Evolutionary conservation across 2,329 filamentous ascomycete genomes (phyloP).

Genomic region (Diaporthe australafricana): DNA sequence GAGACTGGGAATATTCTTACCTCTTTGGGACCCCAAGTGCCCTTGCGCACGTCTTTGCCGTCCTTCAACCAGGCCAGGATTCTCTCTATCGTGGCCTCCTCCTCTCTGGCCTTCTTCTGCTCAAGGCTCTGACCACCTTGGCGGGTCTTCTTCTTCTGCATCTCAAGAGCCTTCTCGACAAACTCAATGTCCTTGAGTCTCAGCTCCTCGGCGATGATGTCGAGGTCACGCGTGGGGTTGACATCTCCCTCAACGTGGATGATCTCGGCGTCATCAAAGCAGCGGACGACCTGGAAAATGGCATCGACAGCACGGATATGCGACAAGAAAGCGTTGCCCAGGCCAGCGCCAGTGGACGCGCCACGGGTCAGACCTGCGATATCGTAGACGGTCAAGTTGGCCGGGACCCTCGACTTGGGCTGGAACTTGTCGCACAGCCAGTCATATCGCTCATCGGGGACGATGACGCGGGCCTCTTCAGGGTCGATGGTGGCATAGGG

Average conservation of each 20-base stretch:
- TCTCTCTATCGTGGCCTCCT: slow-evolving; percentile 93
- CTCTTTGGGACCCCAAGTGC: slow-evolving; percentile 92
- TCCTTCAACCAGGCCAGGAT: slow-evolving; percentile 84
- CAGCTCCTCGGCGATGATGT: slow-evolving; percentile 97
- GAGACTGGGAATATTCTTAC: slow-evolving; percentile 66
- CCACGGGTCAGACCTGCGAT: slow-evolving; percentile 97
- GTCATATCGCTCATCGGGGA: slow-evolving; percentile 95
- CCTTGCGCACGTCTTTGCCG: slow-evolving; percentile 94
- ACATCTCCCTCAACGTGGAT: slow-evolving; percentile 99
- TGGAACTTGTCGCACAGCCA: slow-evolving; percentile 97
- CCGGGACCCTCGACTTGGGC: slow-evolving; percentile 96
- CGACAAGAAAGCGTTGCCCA: slow-evolving; percentile 97
- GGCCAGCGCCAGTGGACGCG: slow-evolving; percentile 95
- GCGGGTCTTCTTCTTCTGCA: slow-evolving; percentile 92
- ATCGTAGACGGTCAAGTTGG: slow-evolving; percentile 98
- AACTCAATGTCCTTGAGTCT: slow-evolving; percentile 99
- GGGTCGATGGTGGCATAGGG: slow-evolving; percentile 99
- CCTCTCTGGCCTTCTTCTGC: slow-evolving; percentile 97
- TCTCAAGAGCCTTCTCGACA: slow-evolving; percentile 93
- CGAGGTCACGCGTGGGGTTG: slow-evolving; percentile 91
- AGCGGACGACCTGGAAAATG: slow-evolving; percentile 96
- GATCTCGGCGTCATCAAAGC: slow-evolving; percentile 99
- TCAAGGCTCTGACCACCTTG: slow-evolving; percentile 95
- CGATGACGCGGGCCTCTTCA: slow-evolving; percentile 96
- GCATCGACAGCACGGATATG: slow-evolving; percentile 98